Conservation (phyloP, 257 asterid species). For the Salvia rosmarinus region DNA sequence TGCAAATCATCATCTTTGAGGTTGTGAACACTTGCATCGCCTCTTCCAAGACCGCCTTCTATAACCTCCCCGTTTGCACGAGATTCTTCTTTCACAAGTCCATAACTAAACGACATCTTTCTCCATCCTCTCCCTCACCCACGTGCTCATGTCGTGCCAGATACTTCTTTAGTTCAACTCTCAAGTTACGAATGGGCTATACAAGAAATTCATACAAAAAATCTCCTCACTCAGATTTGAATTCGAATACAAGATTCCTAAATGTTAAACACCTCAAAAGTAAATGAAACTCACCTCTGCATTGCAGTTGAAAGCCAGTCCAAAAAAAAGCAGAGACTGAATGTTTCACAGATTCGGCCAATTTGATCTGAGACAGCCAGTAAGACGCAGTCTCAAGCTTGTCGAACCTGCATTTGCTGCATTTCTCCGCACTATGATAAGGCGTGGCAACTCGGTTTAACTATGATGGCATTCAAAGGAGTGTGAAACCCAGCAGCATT, state of each 20-base stretch:
- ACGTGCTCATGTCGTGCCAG: conserved; percentile 59
- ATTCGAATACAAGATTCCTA: background rate
- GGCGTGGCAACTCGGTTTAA: conserved; percentile 61
- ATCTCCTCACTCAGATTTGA: background rate
- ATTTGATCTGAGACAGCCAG: conserved; percentile 76
- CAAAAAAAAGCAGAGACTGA: conserved; percentile 65
- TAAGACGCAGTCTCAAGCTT: conserved; percentile 69
- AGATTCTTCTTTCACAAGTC: conserved; percentile 51
- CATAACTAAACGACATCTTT: conserved; percentile 51
- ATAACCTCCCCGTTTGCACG: background rate
- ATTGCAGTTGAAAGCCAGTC: conserved; percentile 61
- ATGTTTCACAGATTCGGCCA: conserved; percentile 72
- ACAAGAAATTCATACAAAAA: conserved; percentile 2
- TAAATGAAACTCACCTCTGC: conserved; percentile 57
- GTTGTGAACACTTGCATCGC: conserved; percentile 29
- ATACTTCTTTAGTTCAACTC: conserved; percentile 68
- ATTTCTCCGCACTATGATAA: conserved; percentile 59
- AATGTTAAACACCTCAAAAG: background rate
- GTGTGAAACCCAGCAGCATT: conserved; percentile 50
- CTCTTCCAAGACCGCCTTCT: conserved; percentile 18
- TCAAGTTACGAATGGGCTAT: conserved; percentile 63
- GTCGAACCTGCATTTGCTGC: conserved; percentile 84
- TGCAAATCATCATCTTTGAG: conserved; percentile 26
- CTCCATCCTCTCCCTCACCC: conserved; percentile 58
- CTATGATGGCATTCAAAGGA: conserved; percentile 35